Base-by-base conservation (phyloP, 225 moss, liverwort and hornwort species). In the Takakia lepidozioides region DNA sequence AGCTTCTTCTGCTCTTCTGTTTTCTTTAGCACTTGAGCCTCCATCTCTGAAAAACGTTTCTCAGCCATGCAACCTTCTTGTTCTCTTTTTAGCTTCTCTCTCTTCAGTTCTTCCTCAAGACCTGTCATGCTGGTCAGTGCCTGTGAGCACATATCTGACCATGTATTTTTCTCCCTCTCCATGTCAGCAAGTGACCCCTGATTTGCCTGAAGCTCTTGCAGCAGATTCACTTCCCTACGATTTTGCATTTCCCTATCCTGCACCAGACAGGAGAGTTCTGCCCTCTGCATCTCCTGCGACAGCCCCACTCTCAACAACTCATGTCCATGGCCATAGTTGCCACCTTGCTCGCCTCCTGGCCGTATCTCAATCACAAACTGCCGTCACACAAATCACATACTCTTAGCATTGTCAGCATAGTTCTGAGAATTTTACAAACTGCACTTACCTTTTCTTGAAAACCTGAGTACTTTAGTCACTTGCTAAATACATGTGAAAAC, bases 121-220 rank as follows among this genome's bases (percentile, higher is more conserved):
- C 24, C 35, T 54, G 25, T 39, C 25, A 54, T 41, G 53, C 38
- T 54, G 16, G 16, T 38, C 17, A 54, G 13, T n/a, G 40, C 53
- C 16, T 54, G 35, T 16, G 25, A 36, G 18, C 53, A 54, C 23
- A 54, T 37, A 3, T 16, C 25, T n/a, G 38, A 19, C 53, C 38
- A 54, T 25, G 53, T 40, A 8, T 54, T 37, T 54, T 26, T 54
- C 40, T 40, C 38, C 37, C 14, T 54, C 15, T 54, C 23, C 10
- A 38, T 36, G 25, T 54, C 38, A 15, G 39, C 23, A 40, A 40
- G 26, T 25, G 53, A 11, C 4, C 18, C 53, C 19, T 54, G 53
- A 13, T 25, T 17, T 13, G 15, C 39, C 25, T 39, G 38, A 20
- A 14, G 13, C 17, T 54, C 53, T 25, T 54, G 36, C 19, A 52